phyloP scores from a whole-genome alignment of 352 stramenopile genomes.

The Pythium guiyangense region DNA sequence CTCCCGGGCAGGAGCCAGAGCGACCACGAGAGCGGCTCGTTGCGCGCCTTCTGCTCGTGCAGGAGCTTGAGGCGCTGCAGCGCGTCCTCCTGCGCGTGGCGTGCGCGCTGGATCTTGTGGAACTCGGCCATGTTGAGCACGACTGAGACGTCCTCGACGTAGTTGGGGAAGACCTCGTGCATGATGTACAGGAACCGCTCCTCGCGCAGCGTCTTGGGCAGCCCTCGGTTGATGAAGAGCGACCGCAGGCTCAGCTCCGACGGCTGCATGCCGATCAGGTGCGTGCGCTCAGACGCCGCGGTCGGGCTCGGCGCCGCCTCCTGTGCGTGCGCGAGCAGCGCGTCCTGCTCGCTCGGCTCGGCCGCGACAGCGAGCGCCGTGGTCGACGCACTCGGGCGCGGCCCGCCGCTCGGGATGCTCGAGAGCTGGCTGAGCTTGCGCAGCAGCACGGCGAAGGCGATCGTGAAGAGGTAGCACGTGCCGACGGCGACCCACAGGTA shows the following conservation, averaged over 20 bases:
- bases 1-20: constrained; percentile 62
- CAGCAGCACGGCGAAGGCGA: constrained; percentile 72
- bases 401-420: constrained; percentile 40
- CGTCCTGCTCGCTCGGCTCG: constrained; percentile 8
- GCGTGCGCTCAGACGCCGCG: constrained; percentile 18
- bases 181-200: constrained; percentile 74
- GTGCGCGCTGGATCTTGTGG: constrained; percentile 48
- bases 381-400: not conserved
- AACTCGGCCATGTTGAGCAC: constrained; percentile 82
- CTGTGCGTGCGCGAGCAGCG: constrained; percentile 8
- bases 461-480: constrained; percentile 73
- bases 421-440: constrained; percentile 56
- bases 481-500: constrained; percentile 75
- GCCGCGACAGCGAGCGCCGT: not conserved
- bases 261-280: constrained; percentile 81
- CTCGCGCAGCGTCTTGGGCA: constrained; percentile 72
- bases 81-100: constrained; percentile 40
- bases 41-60: constrained; percentile 29
- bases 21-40: constrained; percentile 53
- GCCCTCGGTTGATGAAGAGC: constrained; percentile 72
- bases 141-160: constrained; percentile 75
- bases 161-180: constrained; percentile 77
- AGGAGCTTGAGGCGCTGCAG: constrained; percentile 60
- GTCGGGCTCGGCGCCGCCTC: constrained; percentile 12
- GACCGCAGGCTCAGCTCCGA: constrained; percentile 67